phyloP scores from a whole-genome alignment of 768 basidiomycete species.

The Guyanaporus albipodus region DNA sequence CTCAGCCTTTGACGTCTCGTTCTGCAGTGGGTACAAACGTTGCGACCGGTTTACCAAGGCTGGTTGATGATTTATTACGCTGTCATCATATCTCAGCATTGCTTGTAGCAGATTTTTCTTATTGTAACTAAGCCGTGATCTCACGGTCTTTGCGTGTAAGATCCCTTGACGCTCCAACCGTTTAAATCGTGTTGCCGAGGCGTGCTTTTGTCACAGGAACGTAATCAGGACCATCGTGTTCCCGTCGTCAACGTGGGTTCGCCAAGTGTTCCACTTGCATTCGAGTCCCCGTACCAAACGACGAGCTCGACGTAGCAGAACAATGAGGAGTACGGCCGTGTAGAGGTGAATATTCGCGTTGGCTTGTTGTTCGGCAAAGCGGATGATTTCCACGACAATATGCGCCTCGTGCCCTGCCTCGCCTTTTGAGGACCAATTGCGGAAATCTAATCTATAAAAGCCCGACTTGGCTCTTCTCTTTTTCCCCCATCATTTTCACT shows the following conservation, averaged over 20 bases:
- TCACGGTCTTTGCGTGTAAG: constrained; percentile 1
- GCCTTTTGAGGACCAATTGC: constrained; percentile 30
- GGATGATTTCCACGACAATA: constrained; percentile 23
- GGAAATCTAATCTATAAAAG: constrained; percentile 52
- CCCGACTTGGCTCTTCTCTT: constrained; percentile 19
- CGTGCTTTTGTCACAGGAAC: constrained; percentile 13
- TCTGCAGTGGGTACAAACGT: constrained; percentile 23
- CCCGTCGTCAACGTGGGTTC: not conserved
- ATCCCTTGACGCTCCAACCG: constrained; percentile 14
- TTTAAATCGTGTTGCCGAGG: constrained; percentile 10
- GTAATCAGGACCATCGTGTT: not conserved
- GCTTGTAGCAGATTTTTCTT: not conserved
- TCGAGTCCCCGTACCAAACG: not conserved
- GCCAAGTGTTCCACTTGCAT: constrained; percentile 2
- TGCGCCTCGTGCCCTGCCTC: constrained; percentile 52
- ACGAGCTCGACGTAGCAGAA: not conserved
- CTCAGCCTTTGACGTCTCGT: constrained; percentile 29
- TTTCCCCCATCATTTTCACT: constrained; percentile 23
- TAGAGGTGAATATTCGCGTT: constrained; percentile 10
- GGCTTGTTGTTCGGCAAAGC: constrained; percentile 10
- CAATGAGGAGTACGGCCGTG: constrained; percentile 2
- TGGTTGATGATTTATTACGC: not conserved
- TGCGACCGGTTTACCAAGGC: constrained; percentile 10
- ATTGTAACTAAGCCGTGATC: not conserved
- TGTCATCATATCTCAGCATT: not conserved